Base-by-base conservation (phyloP, 2,329 filamentous ascomycete genomes). In the Myrmaecium sp. region DNA sequence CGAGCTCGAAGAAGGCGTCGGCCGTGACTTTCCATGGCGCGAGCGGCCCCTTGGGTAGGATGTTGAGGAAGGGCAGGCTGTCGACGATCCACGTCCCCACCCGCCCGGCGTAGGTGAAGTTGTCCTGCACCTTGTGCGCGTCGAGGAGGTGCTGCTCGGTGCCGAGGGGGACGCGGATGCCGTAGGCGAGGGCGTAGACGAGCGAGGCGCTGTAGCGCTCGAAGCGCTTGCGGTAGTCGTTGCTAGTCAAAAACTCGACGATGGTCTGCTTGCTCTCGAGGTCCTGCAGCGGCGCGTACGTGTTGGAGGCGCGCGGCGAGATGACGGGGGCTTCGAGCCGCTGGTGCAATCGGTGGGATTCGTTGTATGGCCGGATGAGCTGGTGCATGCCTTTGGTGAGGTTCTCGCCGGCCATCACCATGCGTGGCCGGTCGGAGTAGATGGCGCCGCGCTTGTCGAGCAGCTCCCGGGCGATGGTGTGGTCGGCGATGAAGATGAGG, bases 391-490 rank as follows among this genome's bases (percentile, higher is more conserved):
- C 42, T 25, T 49, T 50, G 2, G 52, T 51, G 6, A 58, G 52
- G 10, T 63, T 45, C 36, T 58, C 62, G 24, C 51, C 58, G 26
- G 52, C 64, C 33, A 54, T 58, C 17, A 57, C 49, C 58, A 58
- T 60, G 10, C 58, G 52, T 2, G 64, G 64, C 2, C 60, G 53
- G 1, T 57, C 58, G 1, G 59, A 57, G 37, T 66, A 67, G 23
- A 62, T 52, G n/a, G 53, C 52, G 1, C 59, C 58, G 21, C 58
- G 57, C 36, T 63, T 64, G 32, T 66, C 62, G 29, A 69, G 58
- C n/a, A 69, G 46, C 12, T 67, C 64, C 20, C 58, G 60, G 0
- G 64, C 63, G 1, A 54, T 47, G 46, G 57, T 58, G 0, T 60
- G 57, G 18, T 62, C 58, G 30, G 60, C 59, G 30, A 69, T 52